Evolutionary conservation across 768 basidiomycete species (phyloP), one percentile per base, ranked within the genome.

Genomic region (Lactarius indigo): DNA sequence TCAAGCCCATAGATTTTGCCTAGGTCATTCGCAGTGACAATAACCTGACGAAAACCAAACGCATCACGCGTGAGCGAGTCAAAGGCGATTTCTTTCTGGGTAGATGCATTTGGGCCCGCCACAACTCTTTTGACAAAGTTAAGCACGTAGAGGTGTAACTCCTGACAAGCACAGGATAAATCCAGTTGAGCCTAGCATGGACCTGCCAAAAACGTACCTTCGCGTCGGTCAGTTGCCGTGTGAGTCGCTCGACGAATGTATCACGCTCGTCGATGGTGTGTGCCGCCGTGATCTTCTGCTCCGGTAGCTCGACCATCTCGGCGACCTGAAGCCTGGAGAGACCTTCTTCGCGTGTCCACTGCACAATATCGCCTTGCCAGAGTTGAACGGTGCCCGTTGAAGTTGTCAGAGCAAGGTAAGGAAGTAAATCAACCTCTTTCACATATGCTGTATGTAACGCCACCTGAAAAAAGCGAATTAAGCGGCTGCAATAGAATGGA

Each of bases 1-100:
- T 97, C 94, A 52, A 98, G 76, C 0, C 87, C 95, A 72, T 87
- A 94, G 0, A 95, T 70, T 72, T 92, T 94, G 2, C 94, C 93
- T 33, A 83, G 79, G 1, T 79, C 70, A 3, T 91, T 93, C 0
- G 87, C 90, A 7, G 80, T 82, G 5, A 96, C 84, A 55, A 96
- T 84, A 33, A 97, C 75, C 73, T 97, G 92, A 42, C 89, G 83
- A 77, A 97, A 93, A 0, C 94, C 94, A 74, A 96, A 96, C 0
- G 87, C 76, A 72, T 96, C 94, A 5, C 92, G 85, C 65, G 80
- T 78, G 0, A 88, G 79, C 0, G 77, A 65, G 28, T 78, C 79
- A 37, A 73, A 68, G 18, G 76, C 74, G 28, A 79, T 74, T 9
- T 79, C 72, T 26, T 76, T 70, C 33, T 76, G 67, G 4, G 81